Conservation (phyloP, 2,329 filamentous ascomycete species). For the Falciphora oryzae region DNA sequence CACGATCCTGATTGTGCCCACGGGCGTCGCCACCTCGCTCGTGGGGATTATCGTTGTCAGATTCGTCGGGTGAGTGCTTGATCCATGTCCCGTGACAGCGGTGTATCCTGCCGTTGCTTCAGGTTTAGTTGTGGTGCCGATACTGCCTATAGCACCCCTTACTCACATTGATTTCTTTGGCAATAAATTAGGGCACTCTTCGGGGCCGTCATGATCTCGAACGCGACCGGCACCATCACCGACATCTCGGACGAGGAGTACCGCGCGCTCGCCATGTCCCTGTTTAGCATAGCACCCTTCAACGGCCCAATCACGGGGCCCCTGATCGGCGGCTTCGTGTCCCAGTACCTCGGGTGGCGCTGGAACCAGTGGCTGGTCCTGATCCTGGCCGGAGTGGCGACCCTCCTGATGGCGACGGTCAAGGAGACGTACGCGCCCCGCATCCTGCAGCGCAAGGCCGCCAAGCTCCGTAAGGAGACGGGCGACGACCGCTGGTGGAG, state of each 20-base stretch:
- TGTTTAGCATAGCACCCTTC: conserved; percentile 79
- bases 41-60: conserved; percentile 58
- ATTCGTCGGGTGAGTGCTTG: conserved; percentile 54
- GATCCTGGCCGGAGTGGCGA: conserved; percentile 61
- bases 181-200: conserved; percentile 25
- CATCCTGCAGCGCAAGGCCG: conserved; percentile 62
- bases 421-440: conserved; percentile 73
- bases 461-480: conserved; percentile 58
- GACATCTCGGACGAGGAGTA: conserved; percentile 79
- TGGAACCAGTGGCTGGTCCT: conserved; percentile 81
- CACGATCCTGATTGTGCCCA: conserved; percentile 62
- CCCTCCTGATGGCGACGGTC: conserved; percentile 52
- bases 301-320: conserved; percentile 65
- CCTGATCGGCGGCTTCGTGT: conserved; percentile 76
- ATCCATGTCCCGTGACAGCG: too few species aligned
- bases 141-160: too few species aligned
- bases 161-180: too few species aligned
- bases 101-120: too few species aligned
- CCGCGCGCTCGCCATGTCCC: conserved; percentile 73
- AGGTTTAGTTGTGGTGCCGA: too few species aligned
- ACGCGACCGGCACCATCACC: conserved; percentile 74
- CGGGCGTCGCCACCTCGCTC: conserved; percentile 59
- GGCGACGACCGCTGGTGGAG: conserved; percentile 71
- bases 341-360: conserved; percentile 73
- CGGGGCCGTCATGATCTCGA: conserved; percentile 71